These are phyloP conservation scores for Corymbia calophylla DNA, from an alignment of 441 rosid species.

Conservation along the genomic window DNA sequence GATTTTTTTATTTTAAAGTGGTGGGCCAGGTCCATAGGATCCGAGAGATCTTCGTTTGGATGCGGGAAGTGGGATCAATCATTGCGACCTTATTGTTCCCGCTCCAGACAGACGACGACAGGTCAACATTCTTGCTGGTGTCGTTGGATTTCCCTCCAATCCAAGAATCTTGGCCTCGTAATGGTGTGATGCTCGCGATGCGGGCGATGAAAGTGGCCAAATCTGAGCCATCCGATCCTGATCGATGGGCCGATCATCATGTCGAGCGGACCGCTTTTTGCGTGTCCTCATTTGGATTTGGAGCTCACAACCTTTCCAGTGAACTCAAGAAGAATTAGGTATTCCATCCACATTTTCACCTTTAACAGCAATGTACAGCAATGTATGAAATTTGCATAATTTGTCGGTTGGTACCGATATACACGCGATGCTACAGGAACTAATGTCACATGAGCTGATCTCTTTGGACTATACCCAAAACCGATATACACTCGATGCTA, in stretches of 20 bases:
- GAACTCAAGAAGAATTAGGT: neutral
- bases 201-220: neutral
- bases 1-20: neutral
- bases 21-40: constrained; percentile 9
- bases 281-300: neutral
- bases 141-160: constrained; percentile 38
- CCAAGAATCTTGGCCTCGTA: constrained; percentile 24
- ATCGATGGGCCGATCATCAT: neutral
- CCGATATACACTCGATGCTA: rapidly evolving
- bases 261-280: neutral
- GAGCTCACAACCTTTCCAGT: neutral
- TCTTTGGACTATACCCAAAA: neutral
- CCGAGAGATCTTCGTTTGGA: constrained; percentile 14
- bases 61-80: constrained; percentile 27
- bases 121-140: constrained; percentile 35
- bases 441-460: neutral
- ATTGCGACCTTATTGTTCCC: constrained; percentile 33
- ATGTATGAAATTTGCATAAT: neutral
- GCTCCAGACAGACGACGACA: constrained; percentile 18
- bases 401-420: rapidly evolving
- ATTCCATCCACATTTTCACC: rapidly evolving
- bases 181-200: neutral
- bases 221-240: neutral
- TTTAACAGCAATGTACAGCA: neutral
- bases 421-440: rapidly evolving